Evolutionary conservation across 352 stramenopile species (phyloP).

Genomic region (Globisporangium camurandrum): DNA sequence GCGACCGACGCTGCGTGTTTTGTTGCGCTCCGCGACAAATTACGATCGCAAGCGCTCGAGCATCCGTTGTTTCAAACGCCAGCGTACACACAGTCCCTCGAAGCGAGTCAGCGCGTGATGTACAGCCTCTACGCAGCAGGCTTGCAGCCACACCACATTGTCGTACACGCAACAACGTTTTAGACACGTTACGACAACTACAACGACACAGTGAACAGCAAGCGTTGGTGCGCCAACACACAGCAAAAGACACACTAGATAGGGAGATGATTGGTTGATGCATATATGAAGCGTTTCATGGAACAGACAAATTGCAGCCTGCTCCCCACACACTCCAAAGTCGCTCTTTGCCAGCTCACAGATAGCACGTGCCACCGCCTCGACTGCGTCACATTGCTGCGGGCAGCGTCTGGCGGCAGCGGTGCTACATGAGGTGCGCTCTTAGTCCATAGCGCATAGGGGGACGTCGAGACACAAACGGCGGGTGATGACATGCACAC

Average conservation of each 20-base stretch:
- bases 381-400: slow-evolving; percentile 32
- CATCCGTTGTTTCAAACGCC: slow-evolving; percentile 31
- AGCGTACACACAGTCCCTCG: slow-evolving; percentile 24
- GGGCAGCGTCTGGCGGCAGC: slow-evolving; percentile 12
- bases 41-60: slow-evolving; percentile 14
- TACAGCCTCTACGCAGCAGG: slow-evolving; percentile 20
- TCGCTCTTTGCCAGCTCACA: slow-evolving; percentile 38
- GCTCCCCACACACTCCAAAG: slow-evolving; percentile 67
- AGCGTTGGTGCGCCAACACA: no score
- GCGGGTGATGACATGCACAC: slow-evolving; percentile 5
- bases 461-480: slow-evolving; percentile 10
- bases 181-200: background rate
- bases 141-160: slow-evolving; percentile 21
- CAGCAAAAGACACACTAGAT: background rate
- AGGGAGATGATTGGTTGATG: background rate
- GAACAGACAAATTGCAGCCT: slow-evolving; percentile 62
- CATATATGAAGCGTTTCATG: slow-evolving; percentile 71
- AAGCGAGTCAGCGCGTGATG: slow-evolving; percentile 34
- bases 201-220: no score
- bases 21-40: slow-evolving; percentile 9
- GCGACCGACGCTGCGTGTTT: slow-evolving; percentile 17
- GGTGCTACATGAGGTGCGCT: slow-evolving; percentile 9
- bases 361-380: slow-evolving; percentile 8
- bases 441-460: slow-evolving; percentile 9
- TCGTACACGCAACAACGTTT: slow-evolving; percentile 1